These are phyloP conservation scores for Trichoderma pleuroti DNA, from an alignment of 2,329 filamentous ascomycete species.

Conservation along the genomic window DNA sequence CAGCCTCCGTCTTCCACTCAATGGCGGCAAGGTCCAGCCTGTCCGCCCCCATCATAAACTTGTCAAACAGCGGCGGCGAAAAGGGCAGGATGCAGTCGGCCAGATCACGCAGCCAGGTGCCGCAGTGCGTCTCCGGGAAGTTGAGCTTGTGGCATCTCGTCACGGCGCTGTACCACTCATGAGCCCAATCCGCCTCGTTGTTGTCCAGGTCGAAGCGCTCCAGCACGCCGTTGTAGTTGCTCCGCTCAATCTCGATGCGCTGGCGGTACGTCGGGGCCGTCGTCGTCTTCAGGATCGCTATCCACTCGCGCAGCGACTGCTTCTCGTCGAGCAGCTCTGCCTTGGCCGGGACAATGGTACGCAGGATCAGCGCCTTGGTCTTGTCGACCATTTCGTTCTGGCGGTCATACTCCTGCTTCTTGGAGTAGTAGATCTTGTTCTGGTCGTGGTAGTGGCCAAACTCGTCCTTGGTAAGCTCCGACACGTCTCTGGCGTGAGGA, in stretches of 20 bases:
- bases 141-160: conserved; percentile 13
- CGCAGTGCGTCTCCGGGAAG: conserved; percentile 15
- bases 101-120: conserved; percentile 15
- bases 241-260: conserved; percentile 12
- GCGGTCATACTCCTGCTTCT: conserved; percentile 6
- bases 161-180: conserved; percentile 14
- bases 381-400: conserved; percentile 6
- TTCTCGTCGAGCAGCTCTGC: conserved; percentile 9
- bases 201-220: conserved; percentile 8
- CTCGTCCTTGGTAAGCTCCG: conserved; percentile 16
- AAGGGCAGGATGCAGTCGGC: conserved; percentile 10
- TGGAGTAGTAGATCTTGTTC: conserved; percentile 11
- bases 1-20: conserved; percentile 15
- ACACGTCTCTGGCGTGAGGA: conserved; percentile 5
- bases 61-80: conserved; percentile 1
- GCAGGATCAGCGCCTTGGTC: conserved; percentile 7
- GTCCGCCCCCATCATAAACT: conserved; percentile 11
- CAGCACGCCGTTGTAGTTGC: conserved; percentile 10
- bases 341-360: conserved; percentile 1
- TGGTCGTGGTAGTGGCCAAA: background rate
- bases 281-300: background rate
- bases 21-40: conserved; percentile 13
- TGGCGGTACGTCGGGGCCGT: conserved; percentile 14
- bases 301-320: conserved; percentile 8
- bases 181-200: conserved; percentile 8